Percentiles rank a stretch among this genome's conserved stretches.
phyloP scores from a whole-genome alignment of 495 filamentous ascomycete genomes.

The Talaromyces wortmannii region DNA sequence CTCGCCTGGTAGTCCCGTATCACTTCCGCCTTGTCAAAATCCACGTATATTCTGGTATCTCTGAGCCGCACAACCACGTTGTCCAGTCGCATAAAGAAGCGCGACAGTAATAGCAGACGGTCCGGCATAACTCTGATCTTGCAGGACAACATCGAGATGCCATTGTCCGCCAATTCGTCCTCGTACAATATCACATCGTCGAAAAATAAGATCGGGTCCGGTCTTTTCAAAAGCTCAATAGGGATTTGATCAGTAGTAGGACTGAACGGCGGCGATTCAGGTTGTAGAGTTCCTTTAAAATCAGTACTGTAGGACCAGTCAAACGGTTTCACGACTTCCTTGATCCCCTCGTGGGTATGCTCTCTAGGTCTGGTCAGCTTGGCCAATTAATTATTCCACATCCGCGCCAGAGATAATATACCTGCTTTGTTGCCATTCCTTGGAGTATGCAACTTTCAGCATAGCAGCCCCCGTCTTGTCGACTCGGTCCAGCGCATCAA shows the following conservation, averaged over 20 bases:
- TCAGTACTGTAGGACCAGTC: slow-evolving; percentile 95
- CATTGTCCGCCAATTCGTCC: slow-evolving; percentile 96
- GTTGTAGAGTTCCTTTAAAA: slow-evolving; percentile 61
- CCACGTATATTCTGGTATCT: slow-evolving; percentile 88
- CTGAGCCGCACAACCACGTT: slow-evolving; percentile 78
- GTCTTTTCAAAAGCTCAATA: slow-evolving; percentile 71
- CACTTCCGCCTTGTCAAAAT: slow-evolving; percentile 75
- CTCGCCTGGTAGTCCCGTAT: slow-evolving; percentile 81
- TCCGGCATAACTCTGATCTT: slow-evolving; percentile 90
- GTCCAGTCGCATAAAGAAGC: slow-evolving; percentile 93
- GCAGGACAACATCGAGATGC: slow-evolving; percentile 77
- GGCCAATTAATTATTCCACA: not conserved
- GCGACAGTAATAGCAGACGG: slow-evolving; percentile 70
- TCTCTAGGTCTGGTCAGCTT: slow-evolving; percentile 47
- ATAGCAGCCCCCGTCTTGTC: slow-evolving; percentile 88
- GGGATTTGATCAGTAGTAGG: slow-evolving; percentile 61
- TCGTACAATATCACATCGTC: slow-evolving; percentile 95
- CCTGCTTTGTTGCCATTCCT: slow-evolving; percentile 80
- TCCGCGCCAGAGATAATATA: slow-evolving; percentile 25
- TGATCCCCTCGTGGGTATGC: slow-evolving; percentile 79
- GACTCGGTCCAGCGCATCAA: slow-evolving; percentile 79
- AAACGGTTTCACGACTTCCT: slow-evolving; percentile 89
- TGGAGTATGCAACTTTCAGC: slow-evolving; percentile 89
- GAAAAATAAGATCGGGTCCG: slow-evolving; percentile 90
- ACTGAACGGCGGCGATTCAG: slow-evolving; percentile 33